These are phyloP conservation scores for Saccharomycopsis hybrid DNA, from an alignment of 1,139 yeast genomes.

Conservation along the genomic window DNA sequence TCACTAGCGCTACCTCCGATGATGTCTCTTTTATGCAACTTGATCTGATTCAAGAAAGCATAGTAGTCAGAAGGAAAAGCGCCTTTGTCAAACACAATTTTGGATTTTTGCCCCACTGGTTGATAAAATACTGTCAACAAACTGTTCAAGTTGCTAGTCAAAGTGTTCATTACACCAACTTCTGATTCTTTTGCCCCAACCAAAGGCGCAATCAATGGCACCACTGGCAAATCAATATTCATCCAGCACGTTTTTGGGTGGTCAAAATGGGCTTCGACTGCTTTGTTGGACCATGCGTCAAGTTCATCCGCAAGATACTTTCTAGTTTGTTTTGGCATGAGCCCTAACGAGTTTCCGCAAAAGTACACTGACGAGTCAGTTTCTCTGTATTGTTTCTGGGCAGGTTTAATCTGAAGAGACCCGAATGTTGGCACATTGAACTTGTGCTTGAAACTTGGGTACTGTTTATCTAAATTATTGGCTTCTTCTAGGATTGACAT, in stretches of 20 bases:
- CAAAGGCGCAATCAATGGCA: conserved; percentile 60
- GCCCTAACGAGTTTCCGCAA: conserved; percentile 88
- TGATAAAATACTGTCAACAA: conserved; percentile 67
- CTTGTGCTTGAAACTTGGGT: conserved; percentile 34
- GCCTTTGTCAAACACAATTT: conserved; percentile 68
- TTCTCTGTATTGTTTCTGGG: conserved; percentile 17
- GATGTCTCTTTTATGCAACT: conserved; percentile 39
- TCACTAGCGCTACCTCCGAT: not conserved
- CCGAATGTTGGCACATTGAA: conserved; percentile 56
- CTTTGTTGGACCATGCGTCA: conserved; percentile 74
- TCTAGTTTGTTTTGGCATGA: conserved; percentile 68
- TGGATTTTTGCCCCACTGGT: conserved; percentile 52
- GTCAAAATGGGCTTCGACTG: conserved; percentile 78
- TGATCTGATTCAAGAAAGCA: conserved; percentile 71
- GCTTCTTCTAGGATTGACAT: too few relatives aligned
- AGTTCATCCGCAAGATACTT: conserved; percentile 58
- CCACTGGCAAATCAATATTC: conserved; percentile 70
- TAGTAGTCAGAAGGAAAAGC: conserved; percentile 93
- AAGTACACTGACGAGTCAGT: conserved; percentile 46
- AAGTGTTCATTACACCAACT: conserved; percentile 82
- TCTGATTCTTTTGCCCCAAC: conserved; percentile 72
- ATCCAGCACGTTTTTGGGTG: conserved; percentile 73
- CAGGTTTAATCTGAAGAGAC: conserved; percentile 44
- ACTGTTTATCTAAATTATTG: conserved; percentile 32
- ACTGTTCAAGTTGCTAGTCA: conserved; percentile 76